Base-by-base conservation (phyloP, 2,329 filamentous ascomycete genomes). In the Colletotrichum navitas region DNA sequence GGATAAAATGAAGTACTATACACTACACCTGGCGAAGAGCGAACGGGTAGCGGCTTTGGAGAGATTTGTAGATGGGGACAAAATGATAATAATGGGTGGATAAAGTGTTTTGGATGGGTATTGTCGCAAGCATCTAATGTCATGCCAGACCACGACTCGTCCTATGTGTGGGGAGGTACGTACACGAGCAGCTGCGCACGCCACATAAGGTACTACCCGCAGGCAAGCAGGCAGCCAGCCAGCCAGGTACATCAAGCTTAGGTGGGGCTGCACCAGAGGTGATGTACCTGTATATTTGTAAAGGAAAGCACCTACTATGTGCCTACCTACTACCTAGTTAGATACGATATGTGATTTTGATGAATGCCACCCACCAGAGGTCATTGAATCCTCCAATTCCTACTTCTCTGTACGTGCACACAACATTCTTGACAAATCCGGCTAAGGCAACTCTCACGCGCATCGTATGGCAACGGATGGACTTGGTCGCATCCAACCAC, bases 121-220 rank as follows among this genome's bases (percentile, higher is more conserved):
- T 47, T 62, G 45, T 71, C 68, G 68, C 68, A 68, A 71, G 64
- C 68, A 68, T 63, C 49, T 34, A 63, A 51, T 62, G 36, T 68
- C 64, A 68, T 71, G 68, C 68, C 43, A 61, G 41, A 59, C 47
- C 12, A 29, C 29, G 54, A 52, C 18, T 36, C 51, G 43, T 5
- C 21, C n/a, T 32, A 7, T 18, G 14, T 32, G 51, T 6, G n/a
- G 54, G 32, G 43, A 21, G 45, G 60, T 63, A 63, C 47, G 16
- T 12, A 21, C 24, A 54, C 6, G 14, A 14, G 32, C 21, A 24
- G 52, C 51, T 32, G 29, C 51, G 8, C 51, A 34, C 18, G 52
- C 32, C 52, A 12, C 16, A 24, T 45, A 45, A 45, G 43, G 43
- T 21, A 49, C 24, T 51, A 51, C 11, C n/a, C 29, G 24, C 26